These are phyloP conservation scores for Eucalyptus pauciflora DNA, from an alignment of 345 rosid genomes.

Conservation along the genomic window DNA sequence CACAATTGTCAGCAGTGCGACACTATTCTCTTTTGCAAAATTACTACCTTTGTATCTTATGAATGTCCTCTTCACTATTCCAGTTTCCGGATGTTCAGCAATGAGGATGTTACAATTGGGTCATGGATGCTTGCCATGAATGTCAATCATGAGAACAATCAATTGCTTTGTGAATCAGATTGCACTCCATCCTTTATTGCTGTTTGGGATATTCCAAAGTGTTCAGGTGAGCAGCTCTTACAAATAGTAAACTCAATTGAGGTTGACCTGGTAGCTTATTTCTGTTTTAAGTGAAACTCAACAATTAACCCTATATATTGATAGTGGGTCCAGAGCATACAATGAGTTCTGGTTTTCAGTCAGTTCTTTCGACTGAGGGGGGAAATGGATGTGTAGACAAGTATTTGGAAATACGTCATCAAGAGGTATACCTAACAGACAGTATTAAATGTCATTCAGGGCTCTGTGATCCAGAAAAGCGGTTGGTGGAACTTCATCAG, in stretches of 20 bases:
- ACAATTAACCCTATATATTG: background rate
- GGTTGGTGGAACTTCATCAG: slow-evolving; percentile 69
- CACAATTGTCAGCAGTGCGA: background rate
- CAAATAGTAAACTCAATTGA: background rate
- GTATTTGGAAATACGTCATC: background rate
- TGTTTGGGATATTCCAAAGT: slow-evolving; percentile 91
- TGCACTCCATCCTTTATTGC: slow-evolving; percentile 70
- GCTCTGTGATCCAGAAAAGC: slow-evolving; percentile 70
- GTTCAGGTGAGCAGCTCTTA: slow-evolving; percentile 58
- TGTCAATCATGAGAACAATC: slow-evolving; percentile 78
- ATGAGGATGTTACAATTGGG: slow-evolving; percentile 93
- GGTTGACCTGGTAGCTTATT: background rate
- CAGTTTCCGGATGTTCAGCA: slow-evolving; percentile 98
- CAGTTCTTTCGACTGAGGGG: background rate
- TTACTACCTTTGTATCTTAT: background rate
- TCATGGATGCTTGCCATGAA: slow-evolving; percentile 99
- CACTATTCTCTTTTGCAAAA: background rate
- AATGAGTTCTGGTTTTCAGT: background rate
- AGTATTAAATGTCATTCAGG: slow-evolving; percentile 24
- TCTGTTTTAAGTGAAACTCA: background rate
- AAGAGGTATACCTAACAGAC: background rate
- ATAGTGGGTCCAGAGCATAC: background rate
- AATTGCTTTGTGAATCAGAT: slow-evolving; percentile 60
- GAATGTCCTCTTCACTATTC: background rate
- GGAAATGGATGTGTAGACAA: background rate